Base-by-base conservation (phyloP, 2,329 filamentous ascomycete species). In the Hypoxylon sp. region DNA sequence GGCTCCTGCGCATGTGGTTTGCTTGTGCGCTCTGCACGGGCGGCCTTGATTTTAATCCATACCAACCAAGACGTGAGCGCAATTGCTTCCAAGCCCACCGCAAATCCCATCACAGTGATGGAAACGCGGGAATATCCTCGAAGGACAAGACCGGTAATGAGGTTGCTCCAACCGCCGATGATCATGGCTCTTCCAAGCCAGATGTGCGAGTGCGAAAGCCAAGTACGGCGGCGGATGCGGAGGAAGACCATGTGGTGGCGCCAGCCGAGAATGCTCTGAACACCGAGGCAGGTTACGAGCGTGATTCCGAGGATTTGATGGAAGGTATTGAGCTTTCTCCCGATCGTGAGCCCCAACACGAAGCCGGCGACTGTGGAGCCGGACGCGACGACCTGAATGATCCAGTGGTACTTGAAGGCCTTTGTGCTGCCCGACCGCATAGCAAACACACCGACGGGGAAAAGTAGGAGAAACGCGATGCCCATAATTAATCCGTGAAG, bases 161-260 rank as follows among this genome's bases (percentile, higher is more conserved):
- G 52, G 3, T 62, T 64, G 8, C 41, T 47, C 46, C 51, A 64
- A 2, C 61, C 54, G 11, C 32, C 61, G 7, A 59, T 25, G 23
- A 60, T 55, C 39, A 55, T 51, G 30, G 50, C n/a, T 9, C 61
- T 50, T 11, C 61, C 52, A 21, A 53, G 37, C 59, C 53, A 62
- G 52, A 66, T 54, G 23, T 66, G 63, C 4, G 63, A 55, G 37
- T 66, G 48, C 6, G 63, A 62, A 11, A 66, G 41, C 63, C 63
- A 66, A 2, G 58, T 63, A n/a, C 59, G 46, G 21, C 53, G 63
- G 21, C 39, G 45, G 19, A 63, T 30, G 9, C 63, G 58, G 8
- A 66, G 45, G 37, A 61, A 65, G 14, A 55, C 37, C 43, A 61
- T 54, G 11, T 65, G 58, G 23, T 62, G 59, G 5, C 53, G 48